These are phyloP conservation scores for Strigomonas culicis DNA, from an alignment of 208 protist genomes.

Conservation along the genomic window DNA sequence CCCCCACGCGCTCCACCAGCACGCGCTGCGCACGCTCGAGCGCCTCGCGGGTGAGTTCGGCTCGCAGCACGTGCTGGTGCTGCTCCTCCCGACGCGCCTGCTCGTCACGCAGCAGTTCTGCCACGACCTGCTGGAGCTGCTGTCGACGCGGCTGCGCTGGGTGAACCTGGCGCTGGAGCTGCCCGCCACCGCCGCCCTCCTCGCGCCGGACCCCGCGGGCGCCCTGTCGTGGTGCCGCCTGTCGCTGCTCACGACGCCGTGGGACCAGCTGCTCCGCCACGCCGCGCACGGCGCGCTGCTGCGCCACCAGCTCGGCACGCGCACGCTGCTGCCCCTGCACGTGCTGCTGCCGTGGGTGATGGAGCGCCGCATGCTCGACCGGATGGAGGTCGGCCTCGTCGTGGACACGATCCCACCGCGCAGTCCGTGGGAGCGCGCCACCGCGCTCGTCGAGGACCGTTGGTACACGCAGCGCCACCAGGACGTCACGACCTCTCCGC, in stretches of 20 bases:
- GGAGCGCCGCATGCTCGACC: constrained; percentile 24
- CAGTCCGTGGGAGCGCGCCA: constrained; percentile 5
- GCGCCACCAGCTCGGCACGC: background rate
- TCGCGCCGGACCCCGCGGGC: background rate
- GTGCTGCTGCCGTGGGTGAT: constrained; percentile 46
- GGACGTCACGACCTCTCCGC: too few relatives aligned
- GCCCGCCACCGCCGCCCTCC: constrained; percentile 21
- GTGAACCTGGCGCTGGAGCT: constrained; percentile 42
- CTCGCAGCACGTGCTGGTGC: constrained; percentile 23
- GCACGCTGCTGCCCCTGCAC: constrained; percentile 47
- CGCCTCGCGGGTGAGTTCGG: constrained; percentile 16
- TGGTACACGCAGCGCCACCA: too few relatives aligned
- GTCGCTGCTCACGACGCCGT: constrained; percentile 30
- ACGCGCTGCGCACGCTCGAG: constrained; percentile 20
- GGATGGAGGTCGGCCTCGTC: constrained; percentile 27
- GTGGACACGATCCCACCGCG: constrained; percentile 41
- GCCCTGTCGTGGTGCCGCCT: constrained; percentile 29
- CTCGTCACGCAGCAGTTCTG: constrained; percentile 54
- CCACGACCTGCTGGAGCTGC: constrained; percentile 21
- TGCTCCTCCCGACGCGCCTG: constrained; percentile 52
- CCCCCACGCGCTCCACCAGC: constrained; percentile 14
- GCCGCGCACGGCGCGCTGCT: background rate
- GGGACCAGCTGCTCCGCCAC: constrained; percentile 4
- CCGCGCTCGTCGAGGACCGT: too few relatives aligned
- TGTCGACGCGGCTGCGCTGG: constrained; percentile 17